Percentiles rank a stretch among this genome's conserved stretches.
Evolutionary conservation across 257 asterid genomes (phyloP).

Genomic region (Gardenia jasminoides): DNA sequence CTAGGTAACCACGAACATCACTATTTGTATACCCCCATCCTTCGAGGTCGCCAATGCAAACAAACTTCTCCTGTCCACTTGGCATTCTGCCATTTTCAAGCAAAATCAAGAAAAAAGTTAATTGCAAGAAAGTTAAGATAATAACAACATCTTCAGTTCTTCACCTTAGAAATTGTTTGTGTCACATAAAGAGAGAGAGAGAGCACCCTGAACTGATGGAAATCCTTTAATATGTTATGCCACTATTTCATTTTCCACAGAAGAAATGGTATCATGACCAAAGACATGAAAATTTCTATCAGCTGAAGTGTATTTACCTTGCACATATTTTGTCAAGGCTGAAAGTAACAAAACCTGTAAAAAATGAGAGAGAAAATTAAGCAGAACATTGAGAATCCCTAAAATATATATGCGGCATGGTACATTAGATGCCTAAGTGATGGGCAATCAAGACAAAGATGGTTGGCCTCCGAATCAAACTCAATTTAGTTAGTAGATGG

Average conservation of each 20-base stretch:
- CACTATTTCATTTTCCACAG: background rate
- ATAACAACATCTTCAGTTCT: background rate
- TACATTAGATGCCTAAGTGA: background rate
- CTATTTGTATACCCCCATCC: constrained; percentile 79
- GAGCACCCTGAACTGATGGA: background rate
- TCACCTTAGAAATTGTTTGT: background rate
- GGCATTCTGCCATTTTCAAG: constrained; percentile 48
- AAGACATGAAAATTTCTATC: background rate
- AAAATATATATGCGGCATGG: background rate
- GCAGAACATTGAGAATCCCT: background rate
- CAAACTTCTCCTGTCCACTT: constrained; percentile 78
- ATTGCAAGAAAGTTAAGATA: no score
- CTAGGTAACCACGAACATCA: constrained; percentile 78
- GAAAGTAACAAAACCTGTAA: constrained; percentile 76
- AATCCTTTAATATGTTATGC: background rate
- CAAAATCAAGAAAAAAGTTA: background rate
- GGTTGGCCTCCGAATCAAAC: background rate
- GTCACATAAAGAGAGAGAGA: background rate
- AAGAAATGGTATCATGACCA: background rate
- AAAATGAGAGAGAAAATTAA: constrained; percentile 5
- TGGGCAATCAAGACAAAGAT: background rate
- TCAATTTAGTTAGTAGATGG: background rate
- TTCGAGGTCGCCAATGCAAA: constrained; percentile 63
- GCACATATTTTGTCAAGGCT: constrained; percentile 71
- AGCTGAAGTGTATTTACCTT: constrained; percentile 45